Base-by-base conservation (phyloP, 495 filamentous ascomycete species). In the Hypoxylon fuscum region DNA sequence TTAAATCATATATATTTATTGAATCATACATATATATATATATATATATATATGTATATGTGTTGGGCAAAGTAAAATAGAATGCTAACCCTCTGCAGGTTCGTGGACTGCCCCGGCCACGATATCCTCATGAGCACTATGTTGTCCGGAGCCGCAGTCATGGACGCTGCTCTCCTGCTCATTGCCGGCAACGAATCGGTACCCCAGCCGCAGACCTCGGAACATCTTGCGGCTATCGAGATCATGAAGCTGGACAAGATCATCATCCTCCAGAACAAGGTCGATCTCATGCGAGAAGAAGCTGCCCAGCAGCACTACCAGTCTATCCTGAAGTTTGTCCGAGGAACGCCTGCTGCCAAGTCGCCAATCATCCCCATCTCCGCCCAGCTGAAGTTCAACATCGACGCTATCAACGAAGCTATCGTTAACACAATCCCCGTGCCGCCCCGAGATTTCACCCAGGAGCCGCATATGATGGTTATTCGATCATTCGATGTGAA, bases 61-160 rank as follows among this genome's bases (percentile, higher is more conserved):
- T n/a, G n/a, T n/a, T n/a, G n/a, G n/a, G n/a, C n/a, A n/a, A n/a
- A n/a, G 5, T 18, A 35, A 21, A 15, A 14, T 47, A n/a, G 29
- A 18, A 51, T 37, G 22, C 46, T 70, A 25, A 68, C 56, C 31
- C 4, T 10, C 44, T 57, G 9, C 62, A 92, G 87, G 12, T 98
- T 98, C 75, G 96, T 98, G 55, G 95, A 98, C 77, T 98, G 95
- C 84, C 95, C 95, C 31, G 95, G 95, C 77, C 95, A 98, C 88
- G 95, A 98, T 79, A 98, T 98, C 91, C 92, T 98, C 71, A 98
- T 98, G 95, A 97, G 93, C 77, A 98, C 95, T 57, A 98, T 98
- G 95, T 88, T 98, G 79, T 98, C 95, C 73, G 96, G 95, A 71
- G 95, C 95, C 69, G 95, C 95, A 38, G 95, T 98, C 82, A 98